Base-by-base conservation (phyloP, 805 yeast species). In the Starmerella asiatica region DNA sequence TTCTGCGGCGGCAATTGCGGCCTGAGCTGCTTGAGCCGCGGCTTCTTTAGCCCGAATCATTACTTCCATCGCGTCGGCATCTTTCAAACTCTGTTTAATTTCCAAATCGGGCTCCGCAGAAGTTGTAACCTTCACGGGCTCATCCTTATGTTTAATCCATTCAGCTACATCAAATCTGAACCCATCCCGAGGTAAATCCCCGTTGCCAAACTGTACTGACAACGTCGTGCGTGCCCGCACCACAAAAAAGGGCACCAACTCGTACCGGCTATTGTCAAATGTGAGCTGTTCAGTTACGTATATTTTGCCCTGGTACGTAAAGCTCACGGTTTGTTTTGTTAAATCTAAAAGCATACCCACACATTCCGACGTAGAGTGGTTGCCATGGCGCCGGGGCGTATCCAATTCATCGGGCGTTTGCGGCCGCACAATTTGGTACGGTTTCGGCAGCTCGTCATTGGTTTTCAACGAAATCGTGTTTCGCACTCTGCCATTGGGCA, bases 171-270 rank as follows among this genome's bases (percentile, higher is more conserved):
- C 38, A 33, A 29, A 42, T 21, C 9, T 21, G 24, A 42, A 42
- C 23, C 43, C 43, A 16, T 39, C 43, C 20, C 35, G 29, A n/a
- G 28, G 33, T 18, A 19, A 18, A 14, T 23, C 21, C 5, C 43
- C 43, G 26, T 39, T 32, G 15, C 43, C 43, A 15, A 39, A 29
- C 3, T 23, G 28, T 8, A 34, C 26, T 7, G 26, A 7, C 26
- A 23, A 7, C 9, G 24, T 12, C 5, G 29, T 32, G 3, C 16
- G 15, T 23, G 6, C 5, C 27, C 21, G 21, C 5, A 12, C 5
- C 29, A 23, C 28, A 19, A 38, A 6, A n/a, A 20, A n/a, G 14
- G 41, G 41, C 29, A 38, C 26, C 32, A 32, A 17, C 18, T 20
- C 19, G 12, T 11, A 7, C 9, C 9, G 9, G 11, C 9, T 23